Base-by-base conservation (phyloP, 805 yeast genomes). In the Saturnispora gosingensis region DNA sequence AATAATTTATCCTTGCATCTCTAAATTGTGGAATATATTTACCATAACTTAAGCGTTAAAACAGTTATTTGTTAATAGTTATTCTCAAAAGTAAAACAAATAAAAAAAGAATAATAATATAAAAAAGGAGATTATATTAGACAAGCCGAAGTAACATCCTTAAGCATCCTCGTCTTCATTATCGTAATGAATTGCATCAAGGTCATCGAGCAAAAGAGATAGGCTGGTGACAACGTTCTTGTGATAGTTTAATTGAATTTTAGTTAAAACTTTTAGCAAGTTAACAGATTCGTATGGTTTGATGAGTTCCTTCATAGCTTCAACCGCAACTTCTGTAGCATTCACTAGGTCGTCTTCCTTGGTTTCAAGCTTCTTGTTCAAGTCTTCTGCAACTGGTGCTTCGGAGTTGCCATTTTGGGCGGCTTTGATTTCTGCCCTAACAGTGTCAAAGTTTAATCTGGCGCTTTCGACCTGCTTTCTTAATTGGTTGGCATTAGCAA, bases 271-370 rank as follows among this genome's bases (percentile, higher is more conserved):
- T 61, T 82, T 82, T 57, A 86, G 71, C 58, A 86, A 69, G 53
- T 77, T 74, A 46, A 85, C 73, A 50, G 81, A 72, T 65, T 83
- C 85, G 10, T 80, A 72, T 24, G 90, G 88, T 55, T 76, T 79
- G 57, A 86, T 78, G 51, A 86, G 71, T 57, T 75, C 78, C 65
- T 83, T 81, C 93, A 86, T 85, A 50, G 81, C 80, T 59, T 80
- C 78, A n/a, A 85, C 93, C 0, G 95, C 93, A 27, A 75, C 70
- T 52, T 85, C 83, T 4, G 89, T 85, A 25, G 88, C 87, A 58
- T 82, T 78, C 35, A 86, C 93, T 57, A 86, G 77, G 55, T 84
- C 91, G 63, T 86, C 95, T 66, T 86, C 95, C 54, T 73, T 73
- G 16, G 70, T 64, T 53, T 80, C 82, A 57, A 79, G 68, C 50